These are phyloP conservation scores for Gynochthodes officinalis DNA, from an alignment of 257 asterid genomes.

Conservation along the genomic window DNA sequence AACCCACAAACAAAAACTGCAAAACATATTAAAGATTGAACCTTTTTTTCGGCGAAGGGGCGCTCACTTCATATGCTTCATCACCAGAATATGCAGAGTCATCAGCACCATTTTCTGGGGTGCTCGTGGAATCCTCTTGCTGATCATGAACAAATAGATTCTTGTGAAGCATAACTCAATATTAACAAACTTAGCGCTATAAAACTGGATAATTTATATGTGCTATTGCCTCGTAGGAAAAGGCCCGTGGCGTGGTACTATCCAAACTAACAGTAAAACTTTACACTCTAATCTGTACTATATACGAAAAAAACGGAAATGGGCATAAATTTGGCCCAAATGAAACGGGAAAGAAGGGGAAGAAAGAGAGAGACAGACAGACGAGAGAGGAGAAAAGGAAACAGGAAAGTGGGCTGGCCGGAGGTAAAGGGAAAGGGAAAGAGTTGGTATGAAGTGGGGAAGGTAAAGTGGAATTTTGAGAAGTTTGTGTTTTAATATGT, in stretches of 20 bases:
- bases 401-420: constrained; percentile 27
- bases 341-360: constrained; percentile 1
- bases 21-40: constrained; percentile 7
- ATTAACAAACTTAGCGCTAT: background rate
- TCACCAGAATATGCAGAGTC: constrained; percentile 55
- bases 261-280: background rate
- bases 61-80: constrained; percentile 44
- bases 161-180: constrained; percentile 23
- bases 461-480: constrained; percentile 32
- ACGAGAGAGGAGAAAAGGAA: constrained; percentile 3
- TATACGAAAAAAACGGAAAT: background rate
- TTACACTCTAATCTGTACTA: background rate
- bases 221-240: no score
- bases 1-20: background rate
- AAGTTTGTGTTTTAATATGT: constrained; percentile 30
- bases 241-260: no score
- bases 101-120: constrained; percentile 42
- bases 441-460: constrained; percentile 34
- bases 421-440: constrained; percentile 11
- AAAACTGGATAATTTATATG: constrained; percentile 2
- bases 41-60: constrained; percentile 69
- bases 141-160: constrained; percentile 28
- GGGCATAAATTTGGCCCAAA: constrained; percentile 3
- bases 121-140: constrained; percentile 38
- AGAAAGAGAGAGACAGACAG: background rate